Base-by-base conservation (phyloP, 345 rosid genomes). In the Arabis alpina region DNA sequence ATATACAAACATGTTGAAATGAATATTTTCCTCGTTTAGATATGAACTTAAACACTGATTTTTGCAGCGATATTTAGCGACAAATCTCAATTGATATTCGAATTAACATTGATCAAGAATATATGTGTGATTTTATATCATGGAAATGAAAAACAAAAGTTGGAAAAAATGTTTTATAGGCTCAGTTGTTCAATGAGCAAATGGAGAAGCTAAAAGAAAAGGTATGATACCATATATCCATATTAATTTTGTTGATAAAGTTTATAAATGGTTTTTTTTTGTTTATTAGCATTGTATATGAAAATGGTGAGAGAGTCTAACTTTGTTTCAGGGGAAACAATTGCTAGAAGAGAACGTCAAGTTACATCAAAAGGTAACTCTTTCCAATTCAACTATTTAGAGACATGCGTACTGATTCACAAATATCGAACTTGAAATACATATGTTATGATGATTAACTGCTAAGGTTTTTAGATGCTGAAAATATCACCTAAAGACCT, bases 121-220 rank as follows among this genome's bases (percentile, higher is more conserved):
- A n/a, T 44, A 24, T 54, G 24, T 24, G 10, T 23, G 34, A 28
- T 16, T 28, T 56, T 28, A 16, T 57, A 57, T 49, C 37, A 57
- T 66, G 39, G 27, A 32, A 48, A 24, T 59, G 23, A 51, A 36
- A 42, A 9, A 34, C 6, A 8, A 19, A 66, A 16, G 3, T 68
- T 54, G 69, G 40, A 34, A 27, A 60, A 44, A 71, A 10, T 51
- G 34, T 78, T 48, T 64, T 76, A 0, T 82, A 90, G 96, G 79
- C 51, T 70, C 74, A 72, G 43, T 63, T 90, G 64, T 77, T 73
- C 28, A 55, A 55, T 40, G 88, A 86, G 80, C 86, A 81, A 72
- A 25, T 82, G 53, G 73, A 79, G 71, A 80, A 80, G 53, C 80
- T 84, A 44, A 73, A 80, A 74, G 82, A 66, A 57, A 81, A 80